These are phyloP conservation scores for Fusarium citri DNA, from an alignment of 2,329 filamentous ascomycete species.

Conservation along the genomic window DNA sequence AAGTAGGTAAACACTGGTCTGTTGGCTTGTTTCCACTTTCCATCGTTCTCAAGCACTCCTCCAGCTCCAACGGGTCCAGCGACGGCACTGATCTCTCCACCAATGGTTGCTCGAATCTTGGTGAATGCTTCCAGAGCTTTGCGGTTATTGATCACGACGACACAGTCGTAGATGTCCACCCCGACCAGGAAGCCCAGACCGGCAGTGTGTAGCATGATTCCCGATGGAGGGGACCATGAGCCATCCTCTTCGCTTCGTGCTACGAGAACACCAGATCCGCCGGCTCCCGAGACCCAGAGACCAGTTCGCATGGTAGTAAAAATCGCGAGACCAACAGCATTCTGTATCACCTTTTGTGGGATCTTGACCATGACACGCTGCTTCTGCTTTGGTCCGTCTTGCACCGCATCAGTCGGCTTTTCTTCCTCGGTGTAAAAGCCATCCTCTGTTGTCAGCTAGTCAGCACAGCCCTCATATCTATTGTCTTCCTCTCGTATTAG, in stretches of 20 bases:
- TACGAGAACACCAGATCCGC: slow-evolving; percentile 72
- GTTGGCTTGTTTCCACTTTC: slow-evolving; percentile 63
- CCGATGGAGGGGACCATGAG: slow-evolving; percentile 81
- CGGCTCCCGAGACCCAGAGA: slow-evolving; percentile 74
- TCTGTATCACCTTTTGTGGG: slow-evolving; percentile 68
- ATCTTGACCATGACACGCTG: slow-evolving; percentile 63
- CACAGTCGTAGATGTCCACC: slow-evolving; percentile 88
- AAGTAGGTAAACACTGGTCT: slow-evolving; percentile 72
- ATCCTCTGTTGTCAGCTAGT: slow-evolving; percentile 55
- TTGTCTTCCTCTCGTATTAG: background rate
- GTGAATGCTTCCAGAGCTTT: slow-evolving; percentile 82
- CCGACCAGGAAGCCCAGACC: slow-evolving; percentile 83
- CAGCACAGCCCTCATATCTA: fast-evolving
- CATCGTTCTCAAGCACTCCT: slow-evolving; percentile 73
- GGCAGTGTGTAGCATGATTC: slow-evolving; percentile 82
- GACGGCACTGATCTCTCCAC: slow-evolving; percentile 80
- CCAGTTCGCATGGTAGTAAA: slow-evolving; percentile 77
- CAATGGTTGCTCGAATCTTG: slow-evolving; percentile 77
- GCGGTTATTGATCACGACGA: slow-evolving; percentile 83
- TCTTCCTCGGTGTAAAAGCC: slow-evolving; percentile 61
- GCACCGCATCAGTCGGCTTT: slow-evolving; percentile 28
- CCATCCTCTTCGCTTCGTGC: slow-evolving; percentile 70
- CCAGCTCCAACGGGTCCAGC: slow-evolving; percentile 77
- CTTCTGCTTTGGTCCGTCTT: slow-evolving; percentile 54
- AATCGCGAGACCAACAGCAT: slow-evolving; percentile 75